These are phyloP conservation scores for Sphagnum contortum DNA, from an alignment of 225 moss, liverwort and hornwort genomes.

Conservation along the genomic window DNA sequence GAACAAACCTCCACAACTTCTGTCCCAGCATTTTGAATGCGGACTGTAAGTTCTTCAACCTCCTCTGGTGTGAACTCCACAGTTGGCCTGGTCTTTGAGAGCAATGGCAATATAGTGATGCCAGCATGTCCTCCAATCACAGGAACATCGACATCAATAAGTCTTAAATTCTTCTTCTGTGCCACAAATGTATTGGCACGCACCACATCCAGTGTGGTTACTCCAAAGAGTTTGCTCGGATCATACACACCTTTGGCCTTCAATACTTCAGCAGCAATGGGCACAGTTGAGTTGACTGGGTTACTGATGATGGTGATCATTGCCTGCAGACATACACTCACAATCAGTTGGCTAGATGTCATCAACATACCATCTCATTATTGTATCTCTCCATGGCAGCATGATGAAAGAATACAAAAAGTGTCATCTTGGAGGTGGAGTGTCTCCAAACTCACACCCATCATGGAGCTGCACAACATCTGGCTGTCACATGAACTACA, in stretches of 20 bases:
- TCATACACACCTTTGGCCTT: conserved; percentile 81
- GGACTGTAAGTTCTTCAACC: conserved; percentile 70
- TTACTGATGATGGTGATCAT: conserved; percentile 89
- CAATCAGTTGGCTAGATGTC: too few species aligned
- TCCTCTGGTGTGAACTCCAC: conserved; percentile 74
- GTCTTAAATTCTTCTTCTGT: conserved; percentile 52
- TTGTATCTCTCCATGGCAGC: too few species aligned
- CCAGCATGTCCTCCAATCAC: conserved; percentile 98
- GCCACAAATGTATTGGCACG: conserved; percentile 98
- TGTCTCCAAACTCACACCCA: too few species aligned
- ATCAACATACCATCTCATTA: too few species aligned
- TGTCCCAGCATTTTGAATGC: conserved; percentile 96
- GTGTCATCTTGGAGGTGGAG: too few species aligned
- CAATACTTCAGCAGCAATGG: conserved; percentile 88
- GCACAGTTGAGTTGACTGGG: conserved; percentile 95
- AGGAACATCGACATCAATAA: conserved; percentile 85
- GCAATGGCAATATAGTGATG: conserved; percentile 89
- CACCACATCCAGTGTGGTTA: conserved; percentile 93
- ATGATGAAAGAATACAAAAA: too few species aligned
- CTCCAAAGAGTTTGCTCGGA: conserved; percentile 73
- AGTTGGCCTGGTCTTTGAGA: conserved; percentile 68
- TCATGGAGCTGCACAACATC: too few species aligned
- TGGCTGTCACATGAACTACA: too few species aligned
- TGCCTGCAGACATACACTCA: conserved; percentile 21
- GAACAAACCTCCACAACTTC: conserved; percentile 79